Base-by-base conservation (phyloP, 176 grass and related monocot species). In the Avena sativa region DNA sequence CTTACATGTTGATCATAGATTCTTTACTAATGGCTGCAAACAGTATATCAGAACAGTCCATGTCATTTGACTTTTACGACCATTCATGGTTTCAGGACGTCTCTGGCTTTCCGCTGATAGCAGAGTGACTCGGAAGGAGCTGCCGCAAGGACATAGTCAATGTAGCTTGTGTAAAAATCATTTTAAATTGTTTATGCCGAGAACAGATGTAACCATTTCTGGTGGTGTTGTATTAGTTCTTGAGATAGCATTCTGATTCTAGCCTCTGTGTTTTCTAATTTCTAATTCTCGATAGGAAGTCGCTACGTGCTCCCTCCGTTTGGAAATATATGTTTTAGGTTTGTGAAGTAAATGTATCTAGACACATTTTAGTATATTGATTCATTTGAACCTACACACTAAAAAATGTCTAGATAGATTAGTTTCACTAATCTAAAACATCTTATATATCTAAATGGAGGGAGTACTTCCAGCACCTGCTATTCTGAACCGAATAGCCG, bases 21-120 rank as follows among this genome's bases (percentile, higher is more conserved):
- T 79, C 3, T 53, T 61, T 32, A 82, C 1, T 76, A 82, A 48
- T 14, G 28, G 0, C 17, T 88, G 57, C 15, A 15, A 14, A 62
- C 44, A 11, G 6, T 51, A 14, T 76, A 38, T 19, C 14, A 65
- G 17, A 65, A 38, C 6, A 6, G 0, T 60, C 4, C 38, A 20
- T 7, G 17, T 74, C 43, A 10, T 4, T 4, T 64, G 43, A 14
- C 21, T 44, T 71, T 38, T 4, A 65, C 2, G 4, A 17, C 74
- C 26, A 7, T 57, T 89, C 52, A 9, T 82, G 40, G 20, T 82
- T 86, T 82, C 46, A 65, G 68, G 85, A 69, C 56, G 15, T 52
- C 82, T 47, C 73, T 64, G 16, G 25, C 48, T 55, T 1, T 4
- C 74, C 9, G 2, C 51, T 79, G 36, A 56, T 46, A 10, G 13